phyloP scores from a whole-genome alignment of 371 early-diverging fungal species.

The Smittium mucronatum region DNA sequence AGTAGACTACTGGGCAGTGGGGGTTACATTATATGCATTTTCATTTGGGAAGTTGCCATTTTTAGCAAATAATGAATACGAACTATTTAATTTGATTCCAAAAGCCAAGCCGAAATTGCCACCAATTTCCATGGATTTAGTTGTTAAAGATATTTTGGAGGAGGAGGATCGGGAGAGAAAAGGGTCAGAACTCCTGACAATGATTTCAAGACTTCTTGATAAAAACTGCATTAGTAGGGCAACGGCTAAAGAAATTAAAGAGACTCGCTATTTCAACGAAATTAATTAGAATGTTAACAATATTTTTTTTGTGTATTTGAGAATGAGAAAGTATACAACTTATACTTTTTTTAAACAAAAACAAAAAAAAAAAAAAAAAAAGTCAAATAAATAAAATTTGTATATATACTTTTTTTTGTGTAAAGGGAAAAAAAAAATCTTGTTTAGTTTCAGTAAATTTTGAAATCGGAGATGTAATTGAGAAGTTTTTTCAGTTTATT shows the following conservation, averaged over 20 bases:
- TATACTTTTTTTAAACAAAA: not conserved
- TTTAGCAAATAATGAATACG: conserved; percentile 91
- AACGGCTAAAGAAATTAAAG: conserved; percentile 68
- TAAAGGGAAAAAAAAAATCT: not conserved
- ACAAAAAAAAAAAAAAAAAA: not conserved
- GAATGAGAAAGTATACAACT: not conserved
- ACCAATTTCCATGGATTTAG: conserved; percentile 16
- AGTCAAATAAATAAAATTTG: not conserved
- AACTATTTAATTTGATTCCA: conserved; percentile 82
- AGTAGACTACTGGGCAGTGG: conserved; percentile 98
- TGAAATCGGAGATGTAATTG: too few relatives aligned
- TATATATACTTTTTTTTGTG: not conserved
- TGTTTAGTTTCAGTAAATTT: too few relatives aligned
- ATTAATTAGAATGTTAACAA: conserved; percentile 26
- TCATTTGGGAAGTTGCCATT: conserved; percentile 95
- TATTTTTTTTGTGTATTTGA: not conserved
- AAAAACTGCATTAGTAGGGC: conserved; percentile 78
- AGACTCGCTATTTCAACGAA: conserved; percentile 75
- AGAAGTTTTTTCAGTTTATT: too few relatives aligned
- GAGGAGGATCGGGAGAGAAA: conserved; percentile 35
- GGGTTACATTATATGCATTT: conserved; percentile 96
- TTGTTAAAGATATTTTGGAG: conserved; percentile 16
- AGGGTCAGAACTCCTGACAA: conserved; percentile 10
- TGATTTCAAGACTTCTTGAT: conserved; percentile 56
- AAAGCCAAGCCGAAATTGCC: conserved; percentile 50